A percentile compares a stretch with the other conserved stretches of the same genome.
phyloP scores from a whole-genome alignment of 805 yeast species.

The Ogataea siamensis region DNA sequence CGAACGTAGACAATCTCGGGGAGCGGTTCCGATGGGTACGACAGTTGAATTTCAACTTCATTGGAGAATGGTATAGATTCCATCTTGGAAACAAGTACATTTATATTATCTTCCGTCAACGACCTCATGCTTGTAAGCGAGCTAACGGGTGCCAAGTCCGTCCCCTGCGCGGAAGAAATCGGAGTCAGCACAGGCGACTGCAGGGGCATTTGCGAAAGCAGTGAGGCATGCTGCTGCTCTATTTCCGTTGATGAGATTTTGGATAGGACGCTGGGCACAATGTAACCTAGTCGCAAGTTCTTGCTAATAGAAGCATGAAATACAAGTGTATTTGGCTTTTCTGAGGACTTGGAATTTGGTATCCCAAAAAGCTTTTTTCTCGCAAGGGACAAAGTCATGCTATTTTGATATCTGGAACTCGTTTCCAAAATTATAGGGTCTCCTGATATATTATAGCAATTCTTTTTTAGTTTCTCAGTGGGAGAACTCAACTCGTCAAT shows the following conservation, averaged over 20 bases:
- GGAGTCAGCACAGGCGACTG: constrained; percentile 16
- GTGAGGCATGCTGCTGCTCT: constrained; percentile 6
- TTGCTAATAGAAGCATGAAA: constrained; percentile 8
- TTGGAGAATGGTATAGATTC: constrained; percentile 12
- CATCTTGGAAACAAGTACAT: constrained; percentile 3
- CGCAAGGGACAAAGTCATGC: constrained; percentile 10
- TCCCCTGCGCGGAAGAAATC: constrained; percentile 8
- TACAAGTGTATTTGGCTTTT: constrained; percentile 13
- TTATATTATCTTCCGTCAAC: neutral
- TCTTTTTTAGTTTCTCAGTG: constrained; percentile 16
- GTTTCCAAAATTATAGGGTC: constrained; percentile 3
- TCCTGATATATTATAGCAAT: neutral
- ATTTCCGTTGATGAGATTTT: constrained; percentile 14
- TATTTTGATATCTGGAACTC: neutral
- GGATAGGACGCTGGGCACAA: constrained; percentile 20
- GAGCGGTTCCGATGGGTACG: constrained; percentile 12
- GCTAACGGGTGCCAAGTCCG: constrained; percentile 13
- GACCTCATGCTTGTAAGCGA: constrained; percentile 13
- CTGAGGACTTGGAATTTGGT: constrained; percentile 14
- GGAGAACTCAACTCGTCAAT: constrained; percentile 20
- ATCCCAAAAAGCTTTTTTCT: constrained; percentile 22
- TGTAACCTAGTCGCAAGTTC: constrained; percentile 15
- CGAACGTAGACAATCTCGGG: constrained; percentile 19
- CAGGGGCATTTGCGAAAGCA: constrained; percentile 12
- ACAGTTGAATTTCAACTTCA: constrained; percentile 16